These are phyloP conservation scores for Apiospora aurea DNA, from an alignment of 2,329 filamentous ascomycete genomes.

Conservation along the genomic window DNA sequence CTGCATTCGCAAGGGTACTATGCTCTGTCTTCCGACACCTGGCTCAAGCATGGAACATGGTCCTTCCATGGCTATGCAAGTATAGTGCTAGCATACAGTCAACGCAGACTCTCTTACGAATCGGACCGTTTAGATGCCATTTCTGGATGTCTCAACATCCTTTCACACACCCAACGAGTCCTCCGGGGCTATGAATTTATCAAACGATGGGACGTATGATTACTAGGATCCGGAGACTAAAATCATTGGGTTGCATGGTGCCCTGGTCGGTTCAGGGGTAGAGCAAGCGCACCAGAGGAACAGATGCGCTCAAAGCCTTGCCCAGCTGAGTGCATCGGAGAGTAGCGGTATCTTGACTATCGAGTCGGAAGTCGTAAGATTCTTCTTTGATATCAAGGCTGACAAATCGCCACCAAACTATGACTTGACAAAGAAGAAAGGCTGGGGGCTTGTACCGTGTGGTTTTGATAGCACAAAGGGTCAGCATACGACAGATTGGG, in stretches of 20 bases:
- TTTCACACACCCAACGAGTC: neutral
- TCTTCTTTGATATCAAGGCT: neutral
- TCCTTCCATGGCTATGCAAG: neutral
- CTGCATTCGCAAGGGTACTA: neutral
- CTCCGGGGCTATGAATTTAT: neutral
- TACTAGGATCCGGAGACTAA: neutral
- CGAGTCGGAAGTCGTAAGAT: conserved; percentile 2
- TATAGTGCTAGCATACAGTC: neutral
- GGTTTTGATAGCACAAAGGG: neutral
- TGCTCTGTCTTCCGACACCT: neutral
- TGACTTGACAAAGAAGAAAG: neutral
- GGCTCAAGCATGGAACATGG: neutral
- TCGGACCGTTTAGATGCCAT: conserved; percentile 16
- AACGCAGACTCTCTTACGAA: neutral
- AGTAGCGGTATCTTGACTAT: neutral
- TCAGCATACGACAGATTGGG: too few relatives aligned
- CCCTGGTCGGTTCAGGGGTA: neutral
- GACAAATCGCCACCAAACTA: neutral
- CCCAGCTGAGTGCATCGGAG: neutral
- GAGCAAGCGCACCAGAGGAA: neutral
- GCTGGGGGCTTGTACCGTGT: neutral
- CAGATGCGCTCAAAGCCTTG: neutral
- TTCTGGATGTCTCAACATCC: conserved; percentile 8
- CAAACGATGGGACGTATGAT: neutral
- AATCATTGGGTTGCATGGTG: neutral